Base-by-base conservation (phyloP, 2,329 filamentous ascomycete species). In the Phyllosticta paracitricarpa region DNA sequence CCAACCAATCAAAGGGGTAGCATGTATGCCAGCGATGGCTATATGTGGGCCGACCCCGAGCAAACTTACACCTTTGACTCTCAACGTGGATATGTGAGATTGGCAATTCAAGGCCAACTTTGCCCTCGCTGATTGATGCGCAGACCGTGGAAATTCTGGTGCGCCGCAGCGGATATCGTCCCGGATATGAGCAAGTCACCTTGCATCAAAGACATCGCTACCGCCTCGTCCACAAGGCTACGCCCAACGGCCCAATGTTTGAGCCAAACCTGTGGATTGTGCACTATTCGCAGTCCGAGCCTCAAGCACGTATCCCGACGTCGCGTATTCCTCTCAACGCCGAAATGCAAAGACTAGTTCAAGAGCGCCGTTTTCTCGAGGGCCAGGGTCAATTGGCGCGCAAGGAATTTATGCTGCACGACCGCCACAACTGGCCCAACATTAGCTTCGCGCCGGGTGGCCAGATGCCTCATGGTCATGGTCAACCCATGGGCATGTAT, bases 321-420 rank as follows among this genome's bases (percentile, higher is more conserved):
- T 82, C 82, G 51, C 80, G 85, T 66, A 83, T 93, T 19, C 86
- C 84, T 0, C 79, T 87, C 61, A 66, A 72, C 52, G 80, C 83
- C 56, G 84, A 84, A 28, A 79, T 83, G 53, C 85, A 86, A 63
- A 73, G 78, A 56, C 80, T 82, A 17, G 79, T 91, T 71, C 80
- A 82, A 62, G 83, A 85, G 67, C 80, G 85, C n/a, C 76, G 77
- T 57, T 81, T 80, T 68, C 73, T 89, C 79, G 75, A 88, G 75
- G 82, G 80, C 60, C 88, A 89, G 65, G 93, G 91, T 6, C 89
- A 92, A 68, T 64, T 75, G 56, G 86, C 96, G 62, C 87, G 91
- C 67, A 96, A 96, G 71, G 91, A 97, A 69, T 97, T 97, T 71
- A 95, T 97, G 87, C 81, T 97, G 22, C 86, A 89, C 57, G 94